Conservation (phyloP, 139 green algal genomes). For the Coelastrella sp. region DNA sequence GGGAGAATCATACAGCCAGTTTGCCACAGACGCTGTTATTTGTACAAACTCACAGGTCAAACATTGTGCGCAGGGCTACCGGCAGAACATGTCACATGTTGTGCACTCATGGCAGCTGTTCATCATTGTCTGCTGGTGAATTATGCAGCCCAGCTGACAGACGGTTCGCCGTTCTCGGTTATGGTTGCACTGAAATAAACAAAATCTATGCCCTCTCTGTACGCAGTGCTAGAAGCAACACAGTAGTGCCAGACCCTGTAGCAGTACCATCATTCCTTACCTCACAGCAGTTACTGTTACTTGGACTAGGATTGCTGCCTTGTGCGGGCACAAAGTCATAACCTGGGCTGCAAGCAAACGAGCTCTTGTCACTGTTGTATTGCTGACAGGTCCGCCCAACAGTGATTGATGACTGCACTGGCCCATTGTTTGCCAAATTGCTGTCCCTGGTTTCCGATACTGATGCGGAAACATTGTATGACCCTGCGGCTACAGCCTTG, state of each 20-base stretch:
- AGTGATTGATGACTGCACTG: background rate
- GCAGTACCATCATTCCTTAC: background rate
- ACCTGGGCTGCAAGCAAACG: background rate
- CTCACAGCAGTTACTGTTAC: background rate
- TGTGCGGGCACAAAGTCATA: background rate
- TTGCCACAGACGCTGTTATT: no score
- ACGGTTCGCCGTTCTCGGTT: no score
- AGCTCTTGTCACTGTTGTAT: conserved; percentile 9
- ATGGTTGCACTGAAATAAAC: no score
- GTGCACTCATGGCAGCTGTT: no score
- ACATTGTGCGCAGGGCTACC: no score
- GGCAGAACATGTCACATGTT: no score
- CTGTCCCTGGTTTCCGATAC: background rate
- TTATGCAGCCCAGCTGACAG: no score
- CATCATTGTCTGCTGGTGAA: no score
- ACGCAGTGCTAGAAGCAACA: no score
- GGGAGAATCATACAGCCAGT: background rate
- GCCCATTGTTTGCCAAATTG: background rate
- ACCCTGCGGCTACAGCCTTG: background rate
- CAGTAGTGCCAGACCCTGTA: background rate
- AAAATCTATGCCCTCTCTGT: no score
- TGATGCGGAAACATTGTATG: background rate
- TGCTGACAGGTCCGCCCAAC: background rate
- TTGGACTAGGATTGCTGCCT: background rate
- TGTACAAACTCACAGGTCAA: no score